These are phyloP conservation scores for Aphanomyces cochlioides DNA, from an alignment of 352 stramenopile species.

Conservation along the genomic window DNA sequence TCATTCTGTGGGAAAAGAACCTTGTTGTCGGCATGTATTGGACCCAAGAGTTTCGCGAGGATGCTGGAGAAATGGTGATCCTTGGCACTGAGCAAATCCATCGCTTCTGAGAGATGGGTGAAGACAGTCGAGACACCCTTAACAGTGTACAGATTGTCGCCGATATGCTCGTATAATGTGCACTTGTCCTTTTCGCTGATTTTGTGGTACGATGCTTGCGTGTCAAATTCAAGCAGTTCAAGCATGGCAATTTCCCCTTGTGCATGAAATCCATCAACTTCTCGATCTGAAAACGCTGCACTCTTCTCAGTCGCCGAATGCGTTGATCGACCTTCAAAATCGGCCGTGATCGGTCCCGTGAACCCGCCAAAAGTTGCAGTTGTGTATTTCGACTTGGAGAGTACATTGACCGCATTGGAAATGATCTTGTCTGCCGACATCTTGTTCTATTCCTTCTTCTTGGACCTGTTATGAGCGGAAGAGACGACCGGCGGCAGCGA, in stretches of 20 bases:
- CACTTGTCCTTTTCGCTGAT: constrained; percentile 27
- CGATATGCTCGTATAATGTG: neutral
- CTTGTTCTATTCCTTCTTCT: neutral
- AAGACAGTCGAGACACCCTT: constrained; percentile 22
- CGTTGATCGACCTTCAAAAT: no score
- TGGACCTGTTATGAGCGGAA: neutral
- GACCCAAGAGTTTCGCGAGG: constrained; percentile 15
- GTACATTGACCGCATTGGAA: neutral
- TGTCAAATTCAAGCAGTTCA: constrained; percentile 18
- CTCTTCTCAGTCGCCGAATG: neutral
- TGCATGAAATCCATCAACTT: constrained; percentile 18
- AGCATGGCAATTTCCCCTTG: constrained; percentile 24
- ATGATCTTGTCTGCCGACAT: constrained; percentile 14
- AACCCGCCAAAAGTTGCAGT: neutral
- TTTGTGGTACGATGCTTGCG: neutral
- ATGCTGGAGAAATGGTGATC: constrained; percentile 16
- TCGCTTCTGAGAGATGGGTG: constrained; percentile 24
- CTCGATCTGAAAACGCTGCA: constrained; percentile 12
- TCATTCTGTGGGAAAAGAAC: constrained; percentile 5
- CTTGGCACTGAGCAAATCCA: constrained; percentile 21
- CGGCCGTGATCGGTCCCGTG: constrained; percentile 1
- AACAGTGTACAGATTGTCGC: constrained; percentile 25
- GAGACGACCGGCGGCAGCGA: neutral
- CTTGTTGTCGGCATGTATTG: constrained; percentile 14
- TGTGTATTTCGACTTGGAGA: neutral